Percentiles rank a stretch among this genome's conserved stretches.
These are phyloP conservation scores for Dysphania ambrosioides DNA, from an alignment of 148 eudicot genomes.

Conservation along the genomic window DNA sequence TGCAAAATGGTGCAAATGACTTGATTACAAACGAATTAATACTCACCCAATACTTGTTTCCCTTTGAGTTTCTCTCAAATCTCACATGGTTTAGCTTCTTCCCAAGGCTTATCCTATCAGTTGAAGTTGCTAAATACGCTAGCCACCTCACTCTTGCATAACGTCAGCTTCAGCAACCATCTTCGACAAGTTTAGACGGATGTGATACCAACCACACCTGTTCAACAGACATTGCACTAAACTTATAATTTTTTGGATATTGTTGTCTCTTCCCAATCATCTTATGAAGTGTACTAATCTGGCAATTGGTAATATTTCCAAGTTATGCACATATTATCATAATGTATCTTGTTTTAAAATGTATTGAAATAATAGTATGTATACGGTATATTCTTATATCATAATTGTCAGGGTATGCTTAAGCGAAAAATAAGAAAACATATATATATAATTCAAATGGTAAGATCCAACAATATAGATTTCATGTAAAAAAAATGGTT, in stretches of 20 bases:
- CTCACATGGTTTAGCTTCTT: background rate
- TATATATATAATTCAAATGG: no score
- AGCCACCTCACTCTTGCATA: background rate
- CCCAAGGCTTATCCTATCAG: background rate
- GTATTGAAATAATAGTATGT: no score
- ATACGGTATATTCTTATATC: no score
- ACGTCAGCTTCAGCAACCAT: background rate
- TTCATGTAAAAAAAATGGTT: no score
- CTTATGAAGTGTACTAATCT: background rate
- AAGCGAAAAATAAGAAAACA: no score
- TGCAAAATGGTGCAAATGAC: background rate
- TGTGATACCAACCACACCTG: background rate
- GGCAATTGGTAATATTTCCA: background rate
- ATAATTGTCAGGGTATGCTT: no score
- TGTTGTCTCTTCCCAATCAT: background rate
- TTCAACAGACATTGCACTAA: background rate
- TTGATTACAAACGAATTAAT: background rate
- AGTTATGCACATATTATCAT: background rate
- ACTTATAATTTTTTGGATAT: background rate
- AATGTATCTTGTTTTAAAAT: background rate
- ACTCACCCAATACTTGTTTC: no score
- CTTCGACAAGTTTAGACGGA: background rate
- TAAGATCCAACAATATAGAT: no score
- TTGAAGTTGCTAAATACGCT: background rate
- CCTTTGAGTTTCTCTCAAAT: background rate